phyloP scores from a whole-genome alignment of 495 filamentous ascomycete genomes.

The Trichoderma virens region DNA sequence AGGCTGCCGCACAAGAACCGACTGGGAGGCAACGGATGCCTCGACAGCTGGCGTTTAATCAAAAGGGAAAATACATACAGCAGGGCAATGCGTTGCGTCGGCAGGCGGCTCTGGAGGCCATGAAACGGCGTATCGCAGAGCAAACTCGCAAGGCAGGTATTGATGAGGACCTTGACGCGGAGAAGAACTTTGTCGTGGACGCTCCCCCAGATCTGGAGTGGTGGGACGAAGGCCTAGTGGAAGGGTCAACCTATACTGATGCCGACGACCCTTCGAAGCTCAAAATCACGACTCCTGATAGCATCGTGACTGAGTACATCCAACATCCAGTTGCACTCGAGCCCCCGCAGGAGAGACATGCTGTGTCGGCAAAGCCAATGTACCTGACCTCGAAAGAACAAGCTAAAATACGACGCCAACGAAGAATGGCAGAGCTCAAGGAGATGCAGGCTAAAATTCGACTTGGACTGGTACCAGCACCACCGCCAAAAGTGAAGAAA shows the following conservation, averaged over 20 bases:
- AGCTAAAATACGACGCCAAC: constrained; percentile 81
- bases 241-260: constrained; percentile 62
- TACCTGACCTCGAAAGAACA: constrained; percentile 86
- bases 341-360: constrained; percentile 79
- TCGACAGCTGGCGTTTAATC: constrained; percentile 80
- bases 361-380: constrained; percentile 78
- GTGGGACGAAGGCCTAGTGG: constrained; percentile 90
- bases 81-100: constrained; percentile 82
- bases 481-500: constrained; percentile 91
- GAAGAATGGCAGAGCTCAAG: constrained; percentile 84
- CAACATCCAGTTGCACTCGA: constrained; percentile 92
- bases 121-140: constrained; percentile 89
- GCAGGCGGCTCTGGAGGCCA: constrained; percentile 80
- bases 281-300: constrained; percentile 70
- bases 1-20: constrained; percentile 53
- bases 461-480: constrained; percentile 79
- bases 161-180: constrained; percentile 82
- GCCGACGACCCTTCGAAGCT: constrained; percentile 56
- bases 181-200: constrained; percentile 82
- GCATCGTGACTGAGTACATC: constrained; percentile 79
- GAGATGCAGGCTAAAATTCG: constrained; percentile 94
- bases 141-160: constrained; percentile 76
- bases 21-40: constrained; percentile 56
- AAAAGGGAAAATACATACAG: constrained; percentile 93
- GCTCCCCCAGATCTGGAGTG: constrained; percentile 86